Base-by-base conservation (phyloP, 2,329 filamentous ascomycete species). In the Ophiostoma himal-ulmi region DNA sequence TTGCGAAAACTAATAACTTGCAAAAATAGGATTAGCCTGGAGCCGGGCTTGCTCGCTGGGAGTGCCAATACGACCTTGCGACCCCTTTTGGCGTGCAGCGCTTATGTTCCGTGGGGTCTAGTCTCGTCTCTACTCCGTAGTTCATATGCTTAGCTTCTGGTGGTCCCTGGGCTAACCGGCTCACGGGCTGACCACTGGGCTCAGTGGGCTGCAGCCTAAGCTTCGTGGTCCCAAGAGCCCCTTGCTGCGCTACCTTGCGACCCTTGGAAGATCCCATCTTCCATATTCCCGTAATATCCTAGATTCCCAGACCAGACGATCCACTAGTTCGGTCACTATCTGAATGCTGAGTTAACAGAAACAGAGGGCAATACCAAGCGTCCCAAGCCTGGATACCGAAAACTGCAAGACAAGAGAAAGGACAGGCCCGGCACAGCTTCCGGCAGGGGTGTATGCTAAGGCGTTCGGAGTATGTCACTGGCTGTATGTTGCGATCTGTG, bases 31-130 rank as follows among this genome's bases (percentile, higher is more conserved):
- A 10, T 8, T 60, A 60, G 11, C 10, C n/a, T 7, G 8, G 52
- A 4, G 14, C 20, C 5, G 8, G 20, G 5, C 14, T 8, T n/a
- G 20, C n/a, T n/a, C 54, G 57, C 57, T 10, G 57, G 57, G 52
- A 54, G 57, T 62, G 57, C 52, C n/a, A 62, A 34, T 62, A 34
- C 22, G 26, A 34, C 22, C 57, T 62, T 17, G 26, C 10, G 13
- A 34, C 57, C 57, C 57, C 57, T 34, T 62, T 34, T 62, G 57
- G 57, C 57, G 57, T 62, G 57, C 57, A 60, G 57, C 26, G 57
- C 44, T 52, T 17, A 6, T 52, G 13, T 52, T 3, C 39, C 14
- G 39, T 44, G 14, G 39, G 39, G 11, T 17, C 11, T 44, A 44
- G 39, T 11, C 10, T 44, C 11, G 8, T 30, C 30, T 30, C 26